These are phyloP conservation scores for Aspergillus affinis DNA, from an alignment of 495 filamentous ascomycete species.

Conservation along the genomic window DNA sequence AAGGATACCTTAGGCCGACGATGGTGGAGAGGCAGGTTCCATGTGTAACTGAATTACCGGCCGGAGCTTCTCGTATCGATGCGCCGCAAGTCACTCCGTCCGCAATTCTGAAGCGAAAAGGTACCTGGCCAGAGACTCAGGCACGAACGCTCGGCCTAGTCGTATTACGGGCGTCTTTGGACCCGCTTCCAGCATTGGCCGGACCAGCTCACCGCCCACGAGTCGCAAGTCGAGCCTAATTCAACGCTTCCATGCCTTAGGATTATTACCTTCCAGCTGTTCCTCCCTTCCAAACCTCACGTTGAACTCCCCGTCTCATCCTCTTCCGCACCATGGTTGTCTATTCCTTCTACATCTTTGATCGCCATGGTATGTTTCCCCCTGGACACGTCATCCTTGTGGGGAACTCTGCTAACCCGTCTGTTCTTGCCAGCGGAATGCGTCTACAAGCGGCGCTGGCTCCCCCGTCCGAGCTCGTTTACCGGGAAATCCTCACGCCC, in stretches of 20 bases:
- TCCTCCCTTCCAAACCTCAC: slow-evolving; percentile 1
- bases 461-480: slow-evolving; percentile 46
- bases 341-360: slow-evolving; percentile 98
- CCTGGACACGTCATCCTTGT: neutral
- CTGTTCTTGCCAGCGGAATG: slow-evolving; percentile 72
- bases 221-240: slow-evolving; percentile 6
- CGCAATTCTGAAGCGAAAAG: neutral
- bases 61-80: neutral
- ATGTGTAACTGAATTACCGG: neutral
- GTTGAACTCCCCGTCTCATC: neutral
- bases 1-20: neutral
- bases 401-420: slow-evolving; percentile 14
- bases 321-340: slow-evolving; percentile 66
- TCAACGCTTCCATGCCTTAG: slow-evolving; percentile 3
- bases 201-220: slow-evolving; percentile 9
- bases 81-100: neutral
- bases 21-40: neutral
- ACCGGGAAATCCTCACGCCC: slow-evolving; percentile 40
- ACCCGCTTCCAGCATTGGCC: neutral
- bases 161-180: neutral
- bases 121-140: neutral
- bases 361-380: slow-evolving; percentile 76
- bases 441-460: slow-evolving; percentile 89
- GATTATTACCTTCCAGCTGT: neutral
- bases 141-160: neutral